These are phyloP conservation scores for Botrytis deweyae DNA, from an alignment of 2,329 filamentous ascomycete genomes.

Conservation along the genomic window DNA sequence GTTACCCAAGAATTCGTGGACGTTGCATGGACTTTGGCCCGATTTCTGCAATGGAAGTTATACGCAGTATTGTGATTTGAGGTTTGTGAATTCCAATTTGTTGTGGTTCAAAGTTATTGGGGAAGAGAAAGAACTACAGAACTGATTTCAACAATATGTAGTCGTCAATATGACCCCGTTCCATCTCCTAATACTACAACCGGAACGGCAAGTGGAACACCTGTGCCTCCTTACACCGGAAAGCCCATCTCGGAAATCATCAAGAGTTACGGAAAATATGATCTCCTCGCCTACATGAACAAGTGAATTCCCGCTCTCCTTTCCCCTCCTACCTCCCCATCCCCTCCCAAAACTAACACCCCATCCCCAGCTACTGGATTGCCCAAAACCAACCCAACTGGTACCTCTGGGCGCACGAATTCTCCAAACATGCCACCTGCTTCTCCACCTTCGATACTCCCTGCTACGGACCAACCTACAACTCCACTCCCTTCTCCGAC, in stretches of 20 bases:
- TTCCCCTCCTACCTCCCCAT: neutral
- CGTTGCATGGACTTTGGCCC: conserved; percentile 45
- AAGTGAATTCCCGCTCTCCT: conserved; percentile 40
- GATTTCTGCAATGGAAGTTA: conserved; percentile 57
- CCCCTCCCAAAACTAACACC: neutral
- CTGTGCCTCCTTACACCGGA: conserved; percentile 59
- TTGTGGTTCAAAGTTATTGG: neutral
- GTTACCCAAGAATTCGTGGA: conserved; percentile 57
- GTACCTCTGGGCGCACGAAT: conserved; percentile 66
- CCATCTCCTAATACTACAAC: conserved; percentile 64
- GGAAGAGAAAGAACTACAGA: neutral
- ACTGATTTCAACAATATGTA: conserved; percentile 25
- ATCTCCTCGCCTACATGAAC: conserved; percentile 65
- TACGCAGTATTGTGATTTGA: conserved; percentile 66
- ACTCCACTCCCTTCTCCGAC: neutral
- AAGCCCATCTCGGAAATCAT: conserved; percentile 59
- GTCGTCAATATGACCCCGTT: conserved; percentile 61
- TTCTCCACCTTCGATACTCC: conserved; percentile 63
- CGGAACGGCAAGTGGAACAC: conserved; percentile 48
- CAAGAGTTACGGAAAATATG: conserved; percentile 54
- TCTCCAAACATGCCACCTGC: conserved; percentile 67
- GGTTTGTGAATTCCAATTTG: conserved; percentile 27
- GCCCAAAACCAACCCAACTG: conserved; percentile 55
- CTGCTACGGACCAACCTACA: conserved; percentile 59
- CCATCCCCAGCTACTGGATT: conserved; percentile 52